A percentile compares a stretch with the other conserved stretches of the same genome.
phyloP scores from a whole-genome alignment of 306 rosid species.

The Rosa multiflora region DNA sequence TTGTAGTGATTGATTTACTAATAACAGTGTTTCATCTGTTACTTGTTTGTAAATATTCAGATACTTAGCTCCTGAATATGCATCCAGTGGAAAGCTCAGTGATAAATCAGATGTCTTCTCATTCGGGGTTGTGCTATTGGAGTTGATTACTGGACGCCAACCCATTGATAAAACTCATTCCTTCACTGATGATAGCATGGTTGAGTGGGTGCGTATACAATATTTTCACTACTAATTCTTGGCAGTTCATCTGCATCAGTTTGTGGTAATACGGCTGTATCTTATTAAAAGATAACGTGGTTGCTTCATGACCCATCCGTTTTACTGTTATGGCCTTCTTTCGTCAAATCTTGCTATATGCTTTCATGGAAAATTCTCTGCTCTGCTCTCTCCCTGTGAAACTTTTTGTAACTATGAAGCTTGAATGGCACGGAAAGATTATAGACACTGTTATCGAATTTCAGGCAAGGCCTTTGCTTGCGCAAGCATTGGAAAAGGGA shows the following conservation, averaged over 20 bases:
- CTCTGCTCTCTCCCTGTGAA: neutral
- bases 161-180: slow-evolving; percentile 46
- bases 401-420: neutral
- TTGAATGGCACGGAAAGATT: neutral
- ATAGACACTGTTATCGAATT: slow-evolving; percentile 18
- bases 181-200: slow-evolving; percentile 59
- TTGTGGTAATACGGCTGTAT: neutral
- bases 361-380: neutral
- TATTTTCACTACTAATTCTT: neutral
- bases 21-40: neutral
- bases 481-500: slow-evolving; percentile 47
- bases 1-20: slow-evolving; percentile 1
- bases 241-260: neutral
- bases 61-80: slow-evolving; percentile 74
- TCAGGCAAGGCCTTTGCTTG: slow-evolving; percentile 74
- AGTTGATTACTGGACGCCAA: slow-evolving; percentile 57
- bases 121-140: slow-evolving; percentile 69
- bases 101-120: slow-evolving; percentile 71
- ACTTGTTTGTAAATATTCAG: slow-evolving; percentile 31
- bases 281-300: neutral
- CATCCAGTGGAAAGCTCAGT: slow-evolving; percentile 65
- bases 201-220: slow-evolving; percentile 56
- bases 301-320: neutral
- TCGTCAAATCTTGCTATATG: neutral
- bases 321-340: neutral